Evolutionary conservation across 2,329 filamentous ascomycete genomes (phyloP).

Genomic region (Aspergillus sp.): DNA sequence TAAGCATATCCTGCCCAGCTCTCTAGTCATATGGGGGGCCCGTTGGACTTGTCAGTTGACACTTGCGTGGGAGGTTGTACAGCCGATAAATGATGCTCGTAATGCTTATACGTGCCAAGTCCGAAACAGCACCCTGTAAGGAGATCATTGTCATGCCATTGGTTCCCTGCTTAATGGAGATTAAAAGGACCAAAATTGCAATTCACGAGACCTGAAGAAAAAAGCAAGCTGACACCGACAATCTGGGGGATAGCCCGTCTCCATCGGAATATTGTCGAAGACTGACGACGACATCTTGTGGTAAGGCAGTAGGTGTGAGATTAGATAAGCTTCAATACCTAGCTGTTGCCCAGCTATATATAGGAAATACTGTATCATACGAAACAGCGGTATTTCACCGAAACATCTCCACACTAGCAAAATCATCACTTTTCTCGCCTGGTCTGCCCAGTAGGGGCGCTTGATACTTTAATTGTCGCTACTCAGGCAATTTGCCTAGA

Average conservation of each 20-base stretch:
- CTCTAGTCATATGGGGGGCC: neutral
- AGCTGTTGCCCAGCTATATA: neutral
- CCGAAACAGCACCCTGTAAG: neutral
- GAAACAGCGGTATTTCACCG: slow-evolving; percentile 1
- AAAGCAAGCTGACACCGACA: neutral
- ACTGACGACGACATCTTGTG: neutral
- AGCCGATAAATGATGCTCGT: neutral
- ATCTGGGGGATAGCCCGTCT: neutral
- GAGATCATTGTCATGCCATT: neutral
- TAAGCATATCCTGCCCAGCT: slow-evolving; percentile 4
- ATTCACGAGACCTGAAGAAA: neutral
- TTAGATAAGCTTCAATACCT: neutral
- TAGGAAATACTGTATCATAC: neutral
- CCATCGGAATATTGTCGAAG: neutral
- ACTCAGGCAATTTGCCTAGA: neutral
- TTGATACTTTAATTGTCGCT: neutral
- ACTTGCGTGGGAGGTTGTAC: neutral
- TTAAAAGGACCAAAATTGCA: no score
- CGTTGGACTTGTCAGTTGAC: slow-evolving; percentile 5
- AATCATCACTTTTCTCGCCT: neutral
- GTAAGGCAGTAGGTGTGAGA: neutral
- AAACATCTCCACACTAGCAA: neutral
- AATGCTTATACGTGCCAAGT: neutral
- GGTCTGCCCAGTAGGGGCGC: neutral
- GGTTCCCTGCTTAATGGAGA: neutral